Conservation (phyloP, 345 rosid genomes). For the Trapa incisa region DNA sequence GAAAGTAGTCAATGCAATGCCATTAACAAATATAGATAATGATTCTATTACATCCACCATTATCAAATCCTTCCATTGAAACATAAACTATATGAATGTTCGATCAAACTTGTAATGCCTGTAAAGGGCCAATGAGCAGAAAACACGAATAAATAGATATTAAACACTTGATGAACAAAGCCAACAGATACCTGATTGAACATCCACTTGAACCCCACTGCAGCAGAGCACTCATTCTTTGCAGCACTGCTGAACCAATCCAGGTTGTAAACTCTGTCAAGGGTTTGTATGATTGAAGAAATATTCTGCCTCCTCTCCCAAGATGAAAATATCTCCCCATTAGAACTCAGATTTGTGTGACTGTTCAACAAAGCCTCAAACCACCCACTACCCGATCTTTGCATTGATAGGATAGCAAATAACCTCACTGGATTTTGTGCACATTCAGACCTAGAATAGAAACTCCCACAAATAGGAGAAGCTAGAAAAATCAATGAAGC, state of each 20-base stretch:
- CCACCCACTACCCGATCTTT: slow-evolving; percentile 99
- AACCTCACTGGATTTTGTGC: slow-evolving; percentile 56
- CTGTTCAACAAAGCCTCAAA: slow-evolving; percentile 91
- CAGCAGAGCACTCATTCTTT: slow-evolving; percentile 91
- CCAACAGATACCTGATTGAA: slow-evolving; percentile 64
- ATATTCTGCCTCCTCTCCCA: slow-evolving; percentile 51
- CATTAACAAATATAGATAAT: too few relatives aligned
- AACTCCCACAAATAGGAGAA: not conserved
- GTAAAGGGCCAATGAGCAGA: not conserved
- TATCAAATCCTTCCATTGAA: too few relatives aligned
- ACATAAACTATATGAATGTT: too few relatives aligned
- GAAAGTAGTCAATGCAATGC: too few relatives aligned
- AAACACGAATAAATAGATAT: not conserved
- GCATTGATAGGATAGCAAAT: slow-evolving; percentile 88
- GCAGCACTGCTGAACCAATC: slow-evolving; percentile 87
- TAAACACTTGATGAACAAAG: not conserved
- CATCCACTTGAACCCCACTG: slow-evolving; percentile 99
- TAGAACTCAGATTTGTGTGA: slow-evolving; percentile 80
- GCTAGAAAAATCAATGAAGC: not conserved
- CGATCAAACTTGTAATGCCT: too few relatives aligned
- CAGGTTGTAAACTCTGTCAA: slow-evolving; percentile 78
- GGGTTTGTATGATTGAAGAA: slow-evolving; percentile 47
- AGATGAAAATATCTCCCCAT: slow-evolving; percentile 79
- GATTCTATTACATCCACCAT: not conserved
- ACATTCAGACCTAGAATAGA: slow-evolving; percentile 55